Conservation (phyloP, 192 early-diverging fungal genomes). For the Coemansia nantahalensis region DNA sequence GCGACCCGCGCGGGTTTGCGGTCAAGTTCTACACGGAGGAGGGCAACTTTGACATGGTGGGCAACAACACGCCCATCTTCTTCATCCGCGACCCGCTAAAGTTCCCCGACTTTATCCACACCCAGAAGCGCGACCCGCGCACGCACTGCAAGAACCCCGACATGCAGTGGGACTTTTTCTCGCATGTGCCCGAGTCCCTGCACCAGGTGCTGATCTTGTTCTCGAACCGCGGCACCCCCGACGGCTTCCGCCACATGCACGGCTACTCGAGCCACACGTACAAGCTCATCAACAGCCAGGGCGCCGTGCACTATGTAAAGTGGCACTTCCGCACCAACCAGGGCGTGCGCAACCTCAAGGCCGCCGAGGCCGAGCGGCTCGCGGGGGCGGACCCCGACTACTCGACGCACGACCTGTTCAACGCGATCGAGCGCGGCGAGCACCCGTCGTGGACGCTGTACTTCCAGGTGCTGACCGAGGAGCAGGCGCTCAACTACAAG, state of each 20-base stretch:
- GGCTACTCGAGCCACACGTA: conserved; percentile 53
- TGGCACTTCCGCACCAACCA: conserved; percentile 78
- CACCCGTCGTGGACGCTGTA: conserved; percentile 65
- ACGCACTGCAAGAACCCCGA: conserved; percentile 56
- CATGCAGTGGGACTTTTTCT: conserved; percentile 59
- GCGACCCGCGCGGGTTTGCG: conserved; percentile 71
- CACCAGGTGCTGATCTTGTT: conserved; percentile 64
- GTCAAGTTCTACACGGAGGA: conserved; percentile 77
- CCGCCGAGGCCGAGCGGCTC: conserved; percentile 53
- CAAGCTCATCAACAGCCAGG: conserved; percentile 57
- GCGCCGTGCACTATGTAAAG: conserved; percentile 69
- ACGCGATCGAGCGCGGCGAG: conserved; percentile 61
- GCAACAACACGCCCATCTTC: conserved; percentile 79
- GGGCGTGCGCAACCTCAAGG: conserved; percentile 57
- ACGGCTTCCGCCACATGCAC: conserved; percentile 50
- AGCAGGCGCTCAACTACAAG: conserved; percentile 59
- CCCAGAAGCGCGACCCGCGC: conserved; percentile 69
- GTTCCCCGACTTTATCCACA: conserved; percentile 53
- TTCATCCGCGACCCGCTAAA: conserved; percentile 74
- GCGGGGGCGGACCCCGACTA: conserved; percentile 59
- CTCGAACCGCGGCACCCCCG: conserved; percentile 72
- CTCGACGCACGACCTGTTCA: conserved; percentile 60
- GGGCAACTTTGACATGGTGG: conserved; percentile 79
- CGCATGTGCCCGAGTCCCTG: conserved; percentile 55
- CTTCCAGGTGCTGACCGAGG: conserved; percentile 61